These are phyloP conservation scores for Galeopsis tetrahit DNA, from an alignment of 257 asterid species.

Conservation along the genomic window DNA sequence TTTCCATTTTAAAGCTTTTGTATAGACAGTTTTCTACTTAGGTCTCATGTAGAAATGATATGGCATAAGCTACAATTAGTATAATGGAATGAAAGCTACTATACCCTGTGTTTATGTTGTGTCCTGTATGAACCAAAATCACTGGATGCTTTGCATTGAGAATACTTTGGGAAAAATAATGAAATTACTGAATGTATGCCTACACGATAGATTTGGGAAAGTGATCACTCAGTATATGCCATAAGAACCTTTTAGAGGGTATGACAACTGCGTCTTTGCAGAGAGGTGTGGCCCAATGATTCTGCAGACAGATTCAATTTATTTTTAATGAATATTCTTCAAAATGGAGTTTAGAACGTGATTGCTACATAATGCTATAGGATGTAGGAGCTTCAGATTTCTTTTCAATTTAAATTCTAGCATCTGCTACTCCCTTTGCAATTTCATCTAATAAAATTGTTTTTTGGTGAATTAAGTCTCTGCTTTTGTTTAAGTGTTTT, in stretches of 20 bases:
- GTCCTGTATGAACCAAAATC: background rate
- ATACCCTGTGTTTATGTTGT: background rate
- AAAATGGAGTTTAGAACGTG: background rate
- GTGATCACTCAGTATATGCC: background rate
- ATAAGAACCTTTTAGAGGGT: conserved; percentile 1
- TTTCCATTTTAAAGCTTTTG: background rate
- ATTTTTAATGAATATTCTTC: background rate
- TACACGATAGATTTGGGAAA: background rate
- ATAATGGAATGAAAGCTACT: background rate
- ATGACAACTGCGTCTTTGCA: background rate
- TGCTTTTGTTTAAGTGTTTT: background rate
- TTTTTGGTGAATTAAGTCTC: background rate
- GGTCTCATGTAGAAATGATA: background rate
- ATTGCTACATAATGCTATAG: background rate
- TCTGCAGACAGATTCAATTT: background rate
- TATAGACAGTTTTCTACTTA: background rate
- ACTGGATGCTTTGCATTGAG: background rate
- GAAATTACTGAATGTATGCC: background rate
- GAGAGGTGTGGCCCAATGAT: background rate
- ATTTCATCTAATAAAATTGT: background rate
- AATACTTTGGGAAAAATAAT: background rate
- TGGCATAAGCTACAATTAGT: background rate
- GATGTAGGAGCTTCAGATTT: background rate
- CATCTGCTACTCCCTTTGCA: conserved; percentile 5
- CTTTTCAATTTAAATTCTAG: conserved; percentile 1